Evolutionary conservation across 2,329 filamentous ascomycete genomes (phyloP), one percentile per base, ranked within the genome.

Genomic region (Beauveria sp.): DNA sequence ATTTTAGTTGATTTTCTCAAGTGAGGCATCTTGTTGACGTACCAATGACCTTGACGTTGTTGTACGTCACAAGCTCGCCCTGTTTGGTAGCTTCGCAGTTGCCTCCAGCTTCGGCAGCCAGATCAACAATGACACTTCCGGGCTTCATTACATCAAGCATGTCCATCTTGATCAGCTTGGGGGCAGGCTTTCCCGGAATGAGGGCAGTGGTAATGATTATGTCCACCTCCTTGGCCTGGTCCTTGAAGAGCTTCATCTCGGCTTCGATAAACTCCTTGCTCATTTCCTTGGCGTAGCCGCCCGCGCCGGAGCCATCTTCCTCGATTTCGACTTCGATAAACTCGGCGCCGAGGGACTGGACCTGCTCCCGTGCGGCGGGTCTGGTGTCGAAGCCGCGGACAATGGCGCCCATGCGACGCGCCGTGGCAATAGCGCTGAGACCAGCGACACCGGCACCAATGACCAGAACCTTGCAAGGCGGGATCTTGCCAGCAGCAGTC

Each of bases 121-220:
- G 79, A 75, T 96, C 92, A 9, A 96, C 91, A 68, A 96, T 81
- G 3, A 96, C 89, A 3, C 90, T 95, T 24, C 92, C 92, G 3
- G 91, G 91, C 72, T 90, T 96, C 91, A 96, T 96, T 50, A 88
- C 87, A 66, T 88, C 83, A 31, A 93, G 80, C 84, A 91, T 91
- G 66, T 85, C 75, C 74, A 90, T 89, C 5, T 88, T 93, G 68
- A 96, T 93, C 34, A 96, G 79, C 69, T 88, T 93, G 0, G 92
- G 92, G 0, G 91, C 91, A 31, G 88, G 88, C 67, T 83, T 88
- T 62, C 91, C 92, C 0, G 92, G 92, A 64, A 96, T 96, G 68
- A 96, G 75, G n/a, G 92, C 92, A 1, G 92, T 96, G 1, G 91
- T 96, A 71, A 96, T 89, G 64, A 96, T 89, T 65, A 96, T 96